These are phyloP conservation scores for Capronia coronata DNA, from an alignment of 2,329 filamentous ascomycete genomes.

Conservation along the genomic window DNA sequence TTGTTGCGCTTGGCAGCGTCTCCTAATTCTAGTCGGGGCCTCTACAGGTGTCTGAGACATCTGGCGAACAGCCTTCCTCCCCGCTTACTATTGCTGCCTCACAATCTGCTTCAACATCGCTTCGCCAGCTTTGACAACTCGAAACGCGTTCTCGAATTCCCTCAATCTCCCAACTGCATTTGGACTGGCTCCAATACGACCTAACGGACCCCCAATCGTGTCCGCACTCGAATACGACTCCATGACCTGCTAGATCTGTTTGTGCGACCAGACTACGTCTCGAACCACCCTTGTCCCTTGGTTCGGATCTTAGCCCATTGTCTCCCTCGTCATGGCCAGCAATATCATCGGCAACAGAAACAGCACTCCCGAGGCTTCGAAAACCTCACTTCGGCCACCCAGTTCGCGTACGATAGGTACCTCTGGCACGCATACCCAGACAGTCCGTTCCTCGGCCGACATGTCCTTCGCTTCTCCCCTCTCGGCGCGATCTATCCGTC, in stretches of 20 bases:
- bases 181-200: constrained; percentile 27
- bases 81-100: constrained; percentile 14
- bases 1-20: constrained; percentile 6
- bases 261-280: constrained; percentile 17
- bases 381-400: constrained; percentile 72
- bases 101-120: constrained; percentile 9
- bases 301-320: constrained; percentile 4
- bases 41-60: constrained; percentile 24
- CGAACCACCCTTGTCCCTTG: constrained; percentile 10
- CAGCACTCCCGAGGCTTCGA: constrained; percentile 88
- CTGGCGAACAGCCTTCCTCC: constrained; percentile 11
- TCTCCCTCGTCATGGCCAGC: constrained; percentile 48
- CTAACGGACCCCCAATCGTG: constrained; percentile 6
- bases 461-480: constrained; percentile 74
- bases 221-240: constrained; percentile 6
- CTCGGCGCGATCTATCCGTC: constrained; percentile 73
- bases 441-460: constrained; percentile 84
- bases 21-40: constrained; percentile 1
- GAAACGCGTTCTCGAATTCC: constrained; percentile 12
- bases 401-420: constrained; percentile 67
- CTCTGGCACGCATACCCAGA: constrained; percentile 52
- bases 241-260: constrained; percentile 22
- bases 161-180: constrained; percentile 10
- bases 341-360: constrained; percentile 78
- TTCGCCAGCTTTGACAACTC: constrained; percentile 1